Evolutionary conservation across 73 alveolate genomes (phyloP).

Genomic region (Symbiodinium natans): DNA sequence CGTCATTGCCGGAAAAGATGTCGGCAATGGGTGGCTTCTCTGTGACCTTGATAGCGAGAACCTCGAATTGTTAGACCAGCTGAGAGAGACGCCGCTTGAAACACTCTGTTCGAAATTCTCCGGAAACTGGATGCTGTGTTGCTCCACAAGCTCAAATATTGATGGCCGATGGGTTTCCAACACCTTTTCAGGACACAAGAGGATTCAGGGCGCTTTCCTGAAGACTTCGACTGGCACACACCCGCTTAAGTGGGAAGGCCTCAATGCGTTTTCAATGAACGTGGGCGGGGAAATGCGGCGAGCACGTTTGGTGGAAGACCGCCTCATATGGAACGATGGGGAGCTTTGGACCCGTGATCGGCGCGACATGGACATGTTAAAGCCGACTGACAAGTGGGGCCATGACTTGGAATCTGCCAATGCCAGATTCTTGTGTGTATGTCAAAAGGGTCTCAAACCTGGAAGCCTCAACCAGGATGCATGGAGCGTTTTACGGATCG

Average conservation of each 20-base stretch:
- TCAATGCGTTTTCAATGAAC: constrained; percentile 50
- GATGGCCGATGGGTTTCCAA: constrained; percentile 83
- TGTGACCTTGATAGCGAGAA: constrained; percentile 25
- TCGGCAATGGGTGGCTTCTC: constrained; percentile 52
- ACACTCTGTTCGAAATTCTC: background rate
- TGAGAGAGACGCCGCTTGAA: constrained; percentile 34
- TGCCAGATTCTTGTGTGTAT: background rate
- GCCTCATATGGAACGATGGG: constrained; percentile 65
- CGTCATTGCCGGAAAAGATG: background rate
- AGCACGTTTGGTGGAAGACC: constrained; percentile 52
- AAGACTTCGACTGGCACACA: background rate
- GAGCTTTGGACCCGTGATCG: constrained; percentile 61
- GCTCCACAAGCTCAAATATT: constrained; percentile 43
- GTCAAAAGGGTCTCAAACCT: constrained; percentile 80
- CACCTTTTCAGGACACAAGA: constrained; percentile 14
- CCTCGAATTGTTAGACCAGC: constrained; percentile 25
- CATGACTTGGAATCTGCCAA: background rate
- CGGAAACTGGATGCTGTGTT: background rate
- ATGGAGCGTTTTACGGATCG: constrained; percentile 63
- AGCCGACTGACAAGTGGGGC: constrained; percentile 19
- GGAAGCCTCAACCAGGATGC: constrained; percentile 87
- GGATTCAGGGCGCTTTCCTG: constrained; percentile 28
- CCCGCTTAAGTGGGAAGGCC: constrained; percentile 10
- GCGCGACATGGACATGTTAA: background rate
- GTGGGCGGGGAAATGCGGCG: constrained; percentile 44